Percentiles rank a stretch among this genome's conserved stretches.
These are phyloP conservation scores for Neurospora discreta DNA, from an alignment of 495 filamentous ascomycete genomes.

Conservation along the genomic window DNA sequence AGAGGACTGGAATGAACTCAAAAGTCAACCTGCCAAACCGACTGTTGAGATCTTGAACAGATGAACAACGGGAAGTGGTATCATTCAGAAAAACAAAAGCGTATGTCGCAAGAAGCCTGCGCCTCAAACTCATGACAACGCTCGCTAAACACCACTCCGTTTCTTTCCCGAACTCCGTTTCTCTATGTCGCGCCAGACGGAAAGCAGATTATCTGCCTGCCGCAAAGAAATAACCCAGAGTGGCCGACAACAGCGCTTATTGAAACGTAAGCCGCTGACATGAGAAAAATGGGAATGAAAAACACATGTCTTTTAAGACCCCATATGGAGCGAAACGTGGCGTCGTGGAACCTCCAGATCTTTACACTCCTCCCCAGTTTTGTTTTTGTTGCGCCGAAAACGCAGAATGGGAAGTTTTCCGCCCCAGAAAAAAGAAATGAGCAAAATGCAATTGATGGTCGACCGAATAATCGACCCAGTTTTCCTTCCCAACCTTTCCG, in stretches of 20 bases:
- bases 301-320: background rate
- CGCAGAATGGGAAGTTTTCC: background rate
- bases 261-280: background rate
- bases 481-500: background rate
- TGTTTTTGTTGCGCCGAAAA: conserved; percentile 3
- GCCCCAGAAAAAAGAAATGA: no score
- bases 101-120: background rate
- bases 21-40: background rate
- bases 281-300: background rate
- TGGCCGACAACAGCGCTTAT: background rate
- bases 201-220: background rate
- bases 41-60: background rate
- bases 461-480: background rate
- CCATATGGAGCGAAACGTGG: background rate
- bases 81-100: background rate
- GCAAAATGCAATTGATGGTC: background rate
- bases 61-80: background rate
- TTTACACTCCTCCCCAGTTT: background rate
- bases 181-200: background rate
- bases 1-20: no score
- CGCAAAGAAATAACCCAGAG: background rate
- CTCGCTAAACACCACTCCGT: background rate
- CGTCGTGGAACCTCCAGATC: background rate
- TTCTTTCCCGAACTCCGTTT: background rate
- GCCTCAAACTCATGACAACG: background rate